Evolutionary conservation across 495 filamentous ascomycete species (phyloP).

Genomic region (Xylaria palmicola): DNA sequence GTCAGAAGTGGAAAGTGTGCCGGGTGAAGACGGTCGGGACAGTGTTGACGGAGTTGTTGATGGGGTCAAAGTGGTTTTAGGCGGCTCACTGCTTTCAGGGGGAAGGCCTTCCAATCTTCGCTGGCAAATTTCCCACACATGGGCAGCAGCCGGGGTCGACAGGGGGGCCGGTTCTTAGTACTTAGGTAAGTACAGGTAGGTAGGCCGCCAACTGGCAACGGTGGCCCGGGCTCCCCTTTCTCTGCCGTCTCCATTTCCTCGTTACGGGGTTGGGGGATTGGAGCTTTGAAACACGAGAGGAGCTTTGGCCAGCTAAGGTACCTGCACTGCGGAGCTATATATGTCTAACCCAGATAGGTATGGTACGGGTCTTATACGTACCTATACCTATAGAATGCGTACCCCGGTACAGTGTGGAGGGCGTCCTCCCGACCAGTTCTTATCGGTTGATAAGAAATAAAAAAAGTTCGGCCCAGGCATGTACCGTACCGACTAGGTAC

Average conservation of each 20-base stretch:
- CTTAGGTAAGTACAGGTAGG: background rate
- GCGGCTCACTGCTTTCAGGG: conserved; percentile 38
- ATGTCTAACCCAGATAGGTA: too few species aligned
- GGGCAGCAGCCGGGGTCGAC: conserved; percentile 13
- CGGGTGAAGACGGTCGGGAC: background rate
- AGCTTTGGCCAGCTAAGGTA: conserved; percentile 24
- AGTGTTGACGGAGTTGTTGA: conserved; percentile 9
- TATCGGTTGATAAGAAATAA: conserved; percentile 33
- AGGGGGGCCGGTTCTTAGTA: background rate
- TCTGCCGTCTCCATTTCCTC: background rate
- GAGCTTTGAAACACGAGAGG: conserved; percentile 23
- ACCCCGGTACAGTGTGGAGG: too few species aligned
- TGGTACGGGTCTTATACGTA: background rate
- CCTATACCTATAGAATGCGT: too few species aligned
- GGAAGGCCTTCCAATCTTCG: conserved; percentile 30
- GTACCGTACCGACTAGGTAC: too few species aligned
- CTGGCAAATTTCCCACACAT: conserved; percentile 39
- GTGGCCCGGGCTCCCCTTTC: background rate
- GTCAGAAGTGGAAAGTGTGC: background rate
- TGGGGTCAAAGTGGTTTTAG: conserved; percentile 10
- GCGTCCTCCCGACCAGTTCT: conserved; percentile 13
- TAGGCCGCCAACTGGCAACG: background rate
- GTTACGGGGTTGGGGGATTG: conserved; percentile 1
- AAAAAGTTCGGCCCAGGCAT: conserved; percentile 25
- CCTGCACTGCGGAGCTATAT: background rate